Conservation (phyloP, 2,329 filamentous ascomycete species). For the Nakataea oryzae region DNA sequence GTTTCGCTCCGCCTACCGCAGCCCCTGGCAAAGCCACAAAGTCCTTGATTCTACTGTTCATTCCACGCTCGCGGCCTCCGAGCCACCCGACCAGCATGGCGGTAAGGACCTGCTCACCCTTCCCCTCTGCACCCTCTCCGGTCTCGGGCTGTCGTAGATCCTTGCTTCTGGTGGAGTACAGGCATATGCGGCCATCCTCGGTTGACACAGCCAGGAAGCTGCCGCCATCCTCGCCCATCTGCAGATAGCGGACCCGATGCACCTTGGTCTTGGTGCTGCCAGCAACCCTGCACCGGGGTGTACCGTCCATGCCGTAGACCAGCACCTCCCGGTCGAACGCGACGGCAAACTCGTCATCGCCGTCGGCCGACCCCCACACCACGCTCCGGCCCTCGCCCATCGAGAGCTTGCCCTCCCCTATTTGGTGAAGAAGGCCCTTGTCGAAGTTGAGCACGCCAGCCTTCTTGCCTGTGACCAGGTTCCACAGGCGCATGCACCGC, state of each 20-base stretch:
- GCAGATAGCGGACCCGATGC: slow-evolving; percentile 69
- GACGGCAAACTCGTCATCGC: slow-evolving; percentile 73
- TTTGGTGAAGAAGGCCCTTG: slow-evolving; percentile 58
- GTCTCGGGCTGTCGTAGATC: slow-evolving; percentile 25
- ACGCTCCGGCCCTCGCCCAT: slow-evolving; percentile 77
- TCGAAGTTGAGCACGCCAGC: slow-evolving; percentile 84
- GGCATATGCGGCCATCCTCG: slow-evolving; percentile 78
- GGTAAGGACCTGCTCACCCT: slow-evolving; percentile 30
- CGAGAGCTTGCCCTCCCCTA: slow-evolving; percentile 66
- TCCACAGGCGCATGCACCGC: slow-evolving; percentile 88
- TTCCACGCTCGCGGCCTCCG: slow-evolving; percentile 60
- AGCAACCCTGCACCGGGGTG: slow-evolving; percentile 64
- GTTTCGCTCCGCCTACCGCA: slow-evolving; percentile 26
- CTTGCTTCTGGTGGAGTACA: slow-evolving; percentile 59
- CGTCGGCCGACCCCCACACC: slow-evolving; percentile 63
- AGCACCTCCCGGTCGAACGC: slow-evolving; percentile 78
- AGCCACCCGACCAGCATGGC: slow-evolving; percentile 66
- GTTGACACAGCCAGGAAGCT: slow-evolving; percentile 65
- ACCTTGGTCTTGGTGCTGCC: slow-evolving; percentile 65
- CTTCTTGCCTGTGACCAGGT: slow-evolving; percentile 91
- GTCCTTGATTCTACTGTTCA: slow-evolving; percentile 74
- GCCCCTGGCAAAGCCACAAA: slow-evolving; percentile 54
- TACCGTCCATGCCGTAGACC: slow-evolving; percentile 82
- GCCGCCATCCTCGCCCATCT: slow-evolving; percentile 28
- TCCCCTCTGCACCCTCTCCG: slow-evolving; percentile 2